Conservation (phyloP, 2,329 filamentous ascomycete genomes). For the Corinectria fuckeliana region DNA sequence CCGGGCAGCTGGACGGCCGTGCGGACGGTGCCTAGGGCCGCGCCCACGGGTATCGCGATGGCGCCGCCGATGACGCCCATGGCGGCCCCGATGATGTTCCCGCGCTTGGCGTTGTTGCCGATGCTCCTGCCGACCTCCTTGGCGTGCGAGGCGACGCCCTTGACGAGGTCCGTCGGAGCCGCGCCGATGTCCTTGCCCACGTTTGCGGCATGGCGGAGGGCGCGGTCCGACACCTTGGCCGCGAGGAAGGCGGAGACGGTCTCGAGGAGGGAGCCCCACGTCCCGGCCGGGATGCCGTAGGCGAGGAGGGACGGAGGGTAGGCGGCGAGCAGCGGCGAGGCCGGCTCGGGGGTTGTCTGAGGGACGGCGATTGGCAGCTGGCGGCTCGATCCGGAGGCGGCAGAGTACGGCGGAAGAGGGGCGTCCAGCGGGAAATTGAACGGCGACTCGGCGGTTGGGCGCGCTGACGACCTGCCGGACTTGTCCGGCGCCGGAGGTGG, state of each 20-base stretch:
- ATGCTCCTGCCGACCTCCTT: slow-evolving; percentile 47
- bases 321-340: slow-evolving; percentile 48
- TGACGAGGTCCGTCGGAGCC: slow-evolving; percentile 46
- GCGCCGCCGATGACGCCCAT: slow-evolving; percentile 45
- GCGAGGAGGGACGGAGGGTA: slow-evolving; percentile 48
- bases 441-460: slow-evolving; percentile 44
- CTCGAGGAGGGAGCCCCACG: slow-evolving; percentile 44
- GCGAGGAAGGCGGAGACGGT: slow-evolving; percentile 55
- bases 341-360: slow-evolving; percentile 43
- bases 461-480: background rate
- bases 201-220: slow-evolving; percentile 51
- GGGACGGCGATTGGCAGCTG: slow-evolving; percentile 49
- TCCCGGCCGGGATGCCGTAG: slow-evolving; percentile 45
- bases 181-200: slow-evolving; percentile 45
- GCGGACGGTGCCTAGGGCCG: slow-evolving; percentile 46
- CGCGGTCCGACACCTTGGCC: slow-evolving; percentile 52
- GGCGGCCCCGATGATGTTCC: slow-evolving; percentile 50
- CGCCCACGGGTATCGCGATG: slow-evolving; percentile 48
- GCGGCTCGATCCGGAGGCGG: slow-evolving; percentile 20
- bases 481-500: background rate
- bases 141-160: slow-evolving; percentile 45
- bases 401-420: slow-evolving; percentile 41
- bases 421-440: slow-evolving; percentile 49
- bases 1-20: slow-evolving; percentile 45
- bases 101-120: slow-evolving; percentile 44